Evolutionary conservation across 768 basidiomycete genomes (phyloP).

Genomic region (Flagelloscypha sp.): DNA sequence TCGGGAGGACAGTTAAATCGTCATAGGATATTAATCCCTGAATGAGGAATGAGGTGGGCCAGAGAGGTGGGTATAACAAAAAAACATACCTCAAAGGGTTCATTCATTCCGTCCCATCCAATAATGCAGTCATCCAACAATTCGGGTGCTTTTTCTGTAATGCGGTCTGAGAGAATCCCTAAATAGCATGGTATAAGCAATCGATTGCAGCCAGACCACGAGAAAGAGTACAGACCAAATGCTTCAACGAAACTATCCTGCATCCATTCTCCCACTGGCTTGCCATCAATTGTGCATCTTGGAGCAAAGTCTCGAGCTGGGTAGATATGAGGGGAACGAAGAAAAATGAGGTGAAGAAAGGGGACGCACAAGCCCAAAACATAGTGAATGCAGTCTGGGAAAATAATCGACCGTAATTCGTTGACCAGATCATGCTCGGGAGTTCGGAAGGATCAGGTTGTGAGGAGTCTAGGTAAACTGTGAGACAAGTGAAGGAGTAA

Average conservation of each 20-base stretch:
- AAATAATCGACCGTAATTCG: conserved; percentile 86
- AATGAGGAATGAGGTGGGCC: too few relatives aligned
- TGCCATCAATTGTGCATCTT: conserved; percentile 81
- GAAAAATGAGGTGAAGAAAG: too few relatives aligned
- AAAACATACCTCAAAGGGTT: conserved; percentile 85
- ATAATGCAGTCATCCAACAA: conserved; percentile 83
- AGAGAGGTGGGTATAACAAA: too few relatives aligned
- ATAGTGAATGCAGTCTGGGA: conserved; percentile 89
- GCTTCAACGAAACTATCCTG: conserved; percentile 72
- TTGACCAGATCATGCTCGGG: conserved; percentile 96
- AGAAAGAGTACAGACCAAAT: too few relatives aligned
- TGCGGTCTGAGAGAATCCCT: conserved; percentile 65
- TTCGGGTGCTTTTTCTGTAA: conserved; percentile 65
- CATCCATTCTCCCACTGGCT: conserved; percentile 86
- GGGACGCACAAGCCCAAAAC: too few relatives aligned
- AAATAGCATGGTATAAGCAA: too few relatives aligned
- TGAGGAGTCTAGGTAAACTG: conserved; percentile 61
- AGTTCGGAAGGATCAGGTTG: conserved; percentile 60
- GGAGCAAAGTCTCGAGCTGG: conserved; percentile 87
- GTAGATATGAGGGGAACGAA: too few relatives aligned
- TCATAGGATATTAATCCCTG: conserved; percentile 49
- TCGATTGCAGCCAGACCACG: too few relatives aligned
- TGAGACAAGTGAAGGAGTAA: too few relatives aligned
- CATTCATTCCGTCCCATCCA: conserved; percentile 96
- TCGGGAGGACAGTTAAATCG: conserved; percentile 59